Evolutionary conservation across 208 protist species (phyloP), one percentile per base, ranked within the genome.

Genomic region (Novymonas esmeraldas): DNA sequence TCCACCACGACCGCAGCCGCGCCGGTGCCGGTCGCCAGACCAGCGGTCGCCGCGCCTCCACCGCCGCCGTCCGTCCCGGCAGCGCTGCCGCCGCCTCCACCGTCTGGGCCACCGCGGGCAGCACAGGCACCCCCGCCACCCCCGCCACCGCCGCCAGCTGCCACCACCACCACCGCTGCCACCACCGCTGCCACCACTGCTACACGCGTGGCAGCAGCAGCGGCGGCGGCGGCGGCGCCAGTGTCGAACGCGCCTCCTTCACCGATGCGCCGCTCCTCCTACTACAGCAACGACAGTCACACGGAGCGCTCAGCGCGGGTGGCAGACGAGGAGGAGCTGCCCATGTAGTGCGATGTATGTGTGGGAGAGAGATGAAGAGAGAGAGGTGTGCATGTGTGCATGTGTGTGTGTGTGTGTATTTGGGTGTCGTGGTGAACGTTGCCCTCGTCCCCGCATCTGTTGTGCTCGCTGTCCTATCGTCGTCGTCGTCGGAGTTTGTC

Each of bases 271-370:
- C 46, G 39, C 26, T 24, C 59, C 36, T 61, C 41, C 45, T 61
- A 70, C 49, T 77, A 71, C 63, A 44, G 41, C 42, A 57, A 22
- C 26, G 38, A 59, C 11, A 69, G 24, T 6, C 55, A 55, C 45
- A 62, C 57, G 1, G 63, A 70, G 45, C 64, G 56, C n/a, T 24
- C 46, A 4, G 45, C 57, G 14, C 55, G 29, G 38, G 42, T 46
- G 24, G 73, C 74, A 42, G 75, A 78, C 18, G 79, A 85, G 2
- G 79, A 84, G 45, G 79, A 85, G 55, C 68, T 85, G 16, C 70
- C 70, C 18, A 20, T 78, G 50, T 84, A 64, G 60, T 29, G 38
- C 36, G 36, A 11, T 14, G 36, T 11, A 5, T 41, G 36, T 41
- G 36, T 41, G 11, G 36, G 5, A 41, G 36, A 14, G 36, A 14